Base-by-base conservation (phyloP, 352 stramenopile genomes). In the Thalassiosira exigua region DNA sequence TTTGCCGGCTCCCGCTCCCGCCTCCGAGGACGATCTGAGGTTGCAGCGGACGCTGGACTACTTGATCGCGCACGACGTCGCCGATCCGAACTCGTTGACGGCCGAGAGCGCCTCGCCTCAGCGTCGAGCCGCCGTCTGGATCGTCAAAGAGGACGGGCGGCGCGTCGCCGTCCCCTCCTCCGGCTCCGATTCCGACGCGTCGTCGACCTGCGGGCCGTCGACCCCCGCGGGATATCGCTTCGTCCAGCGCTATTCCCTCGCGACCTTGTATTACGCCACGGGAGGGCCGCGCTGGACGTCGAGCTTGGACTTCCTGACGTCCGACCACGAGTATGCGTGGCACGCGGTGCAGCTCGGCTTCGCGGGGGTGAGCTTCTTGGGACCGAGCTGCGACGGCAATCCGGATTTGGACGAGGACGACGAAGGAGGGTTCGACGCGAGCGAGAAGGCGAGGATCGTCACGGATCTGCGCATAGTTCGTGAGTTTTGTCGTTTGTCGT, bases 301-400 rank as follows among this genome's bases (percentile, higher is more conserved):
- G 26, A 33, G 33, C 11, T 17, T 78, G 22, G 42, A 69, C 4
- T 84, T 84, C 44, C 30, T 84, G n/a, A 66, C 17, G 12, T 59
- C 56, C 2, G 54, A 9, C 21, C 75, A 84, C 69, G 75, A 84
- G 50, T 84, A 68, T 42, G 51, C 17, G 4, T 84, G 75, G 75
- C 62, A 51, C 60, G 42, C 56, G 44, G 7, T 65, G n/a, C 39
- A 48, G 39, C n/a, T n/a, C n/a, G 39, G 39, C 11, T 11, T 48
- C n/a, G 39, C 39, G 39, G 39, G 39, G 39, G 39, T 17, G 39
- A 17, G 11, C 39, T n/a, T 48, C 11, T 48, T 11, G 39, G 39
- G 39, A 48, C 11, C 39, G 39, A 48, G 11, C 11, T 48, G 39
- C 39, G 39, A 48, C 39, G 39, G 39, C 39, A n/a, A 11, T 11